Evolutionary conservation across 345 rosid genomes (phyloP).

Genomic region (Populus davidiana): DNA sequence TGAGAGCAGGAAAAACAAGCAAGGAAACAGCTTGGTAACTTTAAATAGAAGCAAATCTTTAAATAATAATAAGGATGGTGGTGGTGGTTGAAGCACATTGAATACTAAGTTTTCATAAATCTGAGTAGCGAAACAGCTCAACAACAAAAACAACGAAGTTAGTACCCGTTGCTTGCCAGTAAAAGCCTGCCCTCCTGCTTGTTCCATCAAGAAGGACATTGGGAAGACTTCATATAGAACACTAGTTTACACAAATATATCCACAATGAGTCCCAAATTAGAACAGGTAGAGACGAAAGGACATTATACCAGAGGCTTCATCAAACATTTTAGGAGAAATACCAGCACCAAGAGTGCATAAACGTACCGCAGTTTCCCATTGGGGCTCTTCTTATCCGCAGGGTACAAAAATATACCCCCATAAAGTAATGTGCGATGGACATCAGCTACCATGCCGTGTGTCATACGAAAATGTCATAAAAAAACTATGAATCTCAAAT

Average conservation of each 20-base stretch:
- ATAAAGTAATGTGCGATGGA: constrained; percentile 91
- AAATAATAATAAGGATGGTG: neutral
- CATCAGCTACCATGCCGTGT: constrained; percentile 96
- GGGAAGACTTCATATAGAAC: constrained; percentile 97
- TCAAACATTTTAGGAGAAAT: neutral
- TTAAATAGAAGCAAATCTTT: neutral
- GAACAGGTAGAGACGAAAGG: neutral
- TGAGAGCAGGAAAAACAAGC: neutral
- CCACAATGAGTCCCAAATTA: neutral
- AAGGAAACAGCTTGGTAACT: neutral
- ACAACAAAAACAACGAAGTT: neutral
- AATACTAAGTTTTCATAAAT: neutral
- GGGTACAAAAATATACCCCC: constrained; percentile 98
- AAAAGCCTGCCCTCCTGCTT: constrained; percentile 96
- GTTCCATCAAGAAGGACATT: constrained; percentile 94
- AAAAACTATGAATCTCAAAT: constrained; percentile 1
- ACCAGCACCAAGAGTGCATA: too few species aligned
- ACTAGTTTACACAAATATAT: constrained; percentile 34
- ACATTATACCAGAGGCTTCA: neutral
- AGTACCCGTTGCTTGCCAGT: constrained; percentile 83
- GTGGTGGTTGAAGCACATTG: neutral
- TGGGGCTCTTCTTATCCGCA: constrained; percentile 90
- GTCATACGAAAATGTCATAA: constrained; percentile 2
- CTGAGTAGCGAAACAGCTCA: neutral
- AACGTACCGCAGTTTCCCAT: constrained; percentile 86